These are phyloP conservation scores for Sugiyamaella castrensis DNA, from an alignment of 1,139 yeast genomes.

Conservation along the genomic window DNA sequence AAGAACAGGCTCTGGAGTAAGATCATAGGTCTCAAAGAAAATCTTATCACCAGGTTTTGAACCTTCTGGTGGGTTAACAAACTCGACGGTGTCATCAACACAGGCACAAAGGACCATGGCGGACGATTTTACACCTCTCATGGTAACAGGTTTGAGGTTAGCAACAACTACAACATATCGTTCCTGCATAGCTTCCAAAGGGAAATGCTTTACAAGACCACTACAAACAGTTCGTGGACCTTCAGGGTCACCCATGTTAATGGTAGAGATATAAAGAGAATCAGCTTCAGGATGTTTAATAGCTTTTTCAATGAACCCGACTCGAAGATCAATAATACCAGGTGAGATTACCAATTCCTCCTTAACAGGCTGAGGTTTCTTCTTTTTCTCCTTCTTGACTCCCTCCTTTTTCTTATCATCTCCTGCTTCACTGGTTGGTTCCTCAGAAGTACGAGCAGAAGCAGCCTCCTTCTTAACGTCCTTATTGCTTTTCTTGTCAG, in stretches of 20 bases:
- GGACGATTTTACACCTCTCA: conserved; percentile 91
- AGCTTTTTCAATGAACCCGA: conserved; percentile 96
- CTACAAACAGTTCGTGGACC: conserved; percentile 99
- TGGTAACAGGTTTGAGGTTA: conserved; percentile 83
- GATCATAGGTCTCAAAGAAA: conserved; percentile 85
- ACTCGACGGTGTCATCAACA: conserved; percentile 63
- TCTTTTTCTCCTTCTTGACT: conserved; percentile 54
- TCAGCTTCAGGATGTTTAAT: conserved; percentile 98
- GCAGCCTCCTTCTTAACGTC: conserved; percentile 35
- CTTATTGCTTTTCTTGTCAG: conserved; percentile 68
- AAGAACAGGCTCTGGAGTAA: conserved; percentile 80
- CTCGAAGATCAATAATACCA: conserved; percentile 85
- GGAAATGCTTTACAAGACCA: conserved; percentile 77
- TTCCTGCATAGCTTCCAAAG: conserved; percentile 79
- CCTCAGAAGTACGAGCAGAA: conserved; percentile 24
- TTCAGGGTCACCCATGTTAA: conserved; percentile 92
- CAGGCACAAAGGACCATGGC: conserved; percentile 98
- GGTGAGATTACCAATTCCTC: conserved; percentile 70
- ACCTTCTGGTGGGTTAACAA: conserved; percentile 94
- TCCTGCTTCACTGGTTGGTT: conserved; percentile 36
- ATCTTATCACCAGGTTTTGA: conserved; percentile 94
- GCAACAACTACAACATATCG: conserved; percentile 81
- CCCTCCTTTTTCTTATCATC: conserved; percentile 36
- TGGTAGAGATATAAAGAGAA: conserved; percentile 90
- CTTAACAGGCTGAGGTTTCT: conserved; percentile 44